These are phyloP conservation scores for Lactarius sp. DNA, from an alignment of 768 basidiomycete genomes.

Conservation along the genomic window DNA sequence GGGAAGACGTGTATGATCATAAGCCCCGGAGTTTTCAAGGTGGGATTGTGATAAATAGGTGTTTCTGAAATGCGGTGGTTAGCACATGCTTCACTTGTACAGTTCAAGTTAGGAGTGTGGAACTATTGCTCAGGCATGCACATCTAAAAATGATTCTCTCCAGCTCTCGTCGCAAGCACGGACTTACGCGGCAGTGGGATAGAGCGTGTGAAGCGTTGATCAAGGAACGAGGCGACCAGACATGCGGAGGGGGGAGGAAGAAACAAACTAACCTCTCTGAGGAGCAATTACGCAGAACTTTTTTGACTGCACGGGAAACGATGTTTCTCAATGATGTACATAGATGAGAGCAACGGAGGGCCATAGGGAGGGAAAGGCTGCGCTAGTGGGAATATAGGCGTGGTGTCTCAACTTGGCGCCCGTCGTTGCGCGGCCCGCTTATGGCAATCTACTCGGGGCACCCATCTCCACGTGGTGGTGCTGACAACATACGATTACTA, in stretches of 20 bases:
- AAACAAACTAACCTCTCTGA: slow-evolving; percentile 1
- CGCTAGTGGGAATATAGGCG: neutral
- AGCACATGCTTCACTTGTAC: neutral
- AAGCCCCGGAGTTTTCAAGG: slow-evolving; percentile 6
- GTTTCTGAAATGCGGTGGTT: neutral
- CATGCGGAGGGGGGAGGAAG: neutral
- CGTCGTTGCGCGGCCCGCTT: neutral
- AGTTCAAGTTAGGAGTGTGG: neutral
- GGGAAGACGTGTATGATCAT: slow-evolving; percentile 38
- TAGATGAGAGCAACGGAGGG: slow-evolving; percentile 7
- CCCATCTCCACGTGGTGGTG: no score
- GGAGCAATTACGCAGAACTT: neutral
- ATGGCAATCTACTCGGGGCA: no score
- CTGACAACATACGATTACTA: no score
- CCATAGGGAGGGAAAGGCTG: neutral
- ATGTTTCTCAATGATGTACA: slow-evolving; percentile 1
- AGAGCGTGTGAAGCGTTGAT: neutral
- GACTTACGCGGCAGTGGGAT: neutral
- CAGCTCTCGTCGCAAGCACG: neutral
- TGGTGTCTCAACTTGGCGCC: neutral
- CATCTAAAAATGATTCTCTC: neutral
- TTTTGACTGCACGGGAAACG: slow-evolving; percentile 5
- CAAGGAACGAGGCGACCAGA: neutral
- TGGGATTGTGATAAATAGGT: neutral
- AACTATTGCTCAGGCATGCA: neutral